phyloP scores from a whole-genome alignment of 2,329 filamentous ascomycete species.

The Microsporum audouinii region DNA sequence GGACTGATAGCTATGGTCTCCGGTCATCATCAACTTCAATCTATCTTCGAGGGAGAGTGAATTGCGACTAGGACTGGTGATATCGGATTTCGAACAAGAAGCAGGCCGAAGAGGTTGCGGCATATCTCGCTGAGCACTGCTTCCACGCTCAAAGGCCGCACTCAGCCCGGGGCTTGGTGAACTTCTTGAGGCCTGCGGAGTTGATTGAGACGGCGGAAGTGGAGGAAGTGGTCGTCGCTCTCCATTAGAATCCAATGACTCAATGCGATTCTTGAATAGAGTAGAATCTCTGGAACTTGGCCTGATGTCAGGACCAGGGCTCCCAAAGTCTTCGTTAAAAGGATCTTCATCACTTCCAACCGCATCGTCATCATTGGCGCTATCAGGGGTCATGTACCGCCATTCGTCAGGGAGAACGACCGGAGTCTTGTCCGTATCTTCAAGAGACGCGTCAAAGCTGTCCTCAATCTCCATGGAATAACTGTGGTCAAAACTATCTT shows the following conservation, averaged over 20 bases:
- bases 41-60: constrained; percentile 80
- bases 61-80: constrained; percentile 60
- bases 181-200: constrained; percentile 43
- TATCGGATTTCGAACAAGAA: constrained; percentile 61
- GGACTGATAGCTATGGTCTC: constrained; percentile 53
- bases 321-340: constrained; percentile 53
- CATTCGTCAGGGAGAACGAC: constrained; percentile 97
- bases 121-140: constrained; percentile 54
- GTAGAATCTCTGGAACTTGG: constrained; percentile 32
- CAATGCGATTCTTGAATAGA: constrained; percentile 47
- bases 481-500: constrained; percentile 51
- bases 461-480: constrained; percentile 59
- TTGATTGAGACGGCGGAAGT: constrained; percentile 48
- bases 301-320: constrained; percentile 51
- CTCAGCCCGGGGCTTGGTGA: constrained; percentile 41
- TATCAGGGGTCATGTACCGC: constrained; percentile 63
- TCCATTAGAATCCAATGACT: constrained; percentile 65
- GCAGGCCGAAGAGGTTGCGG: constrained; percentile 61
- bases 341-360: constrained; percentile 51
- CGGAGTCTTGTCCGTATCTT: constrained; percentile 93
- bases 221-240: constrained; percentile 80
- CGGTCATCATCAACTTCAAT: constrained; percentile 74
- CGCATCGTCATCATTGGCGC: constrained; percentile 41
- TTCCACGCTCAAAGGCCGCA: constrained; percentile 60
- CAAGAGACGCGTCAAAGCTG: constrained; percentile 89